Base-by-base conservation (phyloP, 257 asterid species). In the Solanum medicagineum region DNA sequence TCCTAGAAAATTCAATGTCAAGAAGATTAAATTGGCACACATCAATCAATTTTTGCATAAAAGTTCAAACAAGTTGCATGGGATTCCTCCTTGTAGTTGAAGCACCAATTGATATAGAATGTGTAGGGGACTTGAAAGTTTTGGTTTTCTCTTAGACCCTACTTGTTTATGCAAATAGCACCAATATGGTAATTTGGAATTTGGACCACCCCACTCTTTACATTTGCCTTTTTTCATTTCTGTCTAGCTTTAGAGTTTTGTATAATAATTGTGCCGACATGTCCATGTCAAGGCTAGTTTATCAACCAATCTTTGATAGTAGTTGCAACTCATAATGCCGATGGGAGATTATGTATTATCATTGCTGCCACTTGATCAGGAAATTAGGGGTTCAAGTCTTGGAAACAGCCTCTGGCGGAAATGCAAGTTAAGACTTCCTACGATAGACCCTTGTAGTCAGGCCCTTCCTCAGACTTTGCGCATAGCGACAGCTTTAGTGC, bases 41-140 rank as follows among this genome's bases (percentile, higher is more conserved):
- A 53, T 51, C 83, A 77, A 77, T 77, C 83, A 51, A 26, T 26
- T 51, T 26, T 16, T 77, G 26, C 47, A 2, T 26, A 51, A 15
- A 77, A 53, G 83, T 77, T 54, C 26, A 36, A 56, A 29, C 66
- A 86, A 63, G 85, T 53, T 77, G 85, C 87, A 77, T 87, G 84
- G 75, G 87, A 75, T 83, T 79, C 89, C 66, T 19, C 51, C 83
- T 77, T 14, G 47, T 77, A 77, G 79, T 36, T 14, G 5, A 51
- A 26, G 83, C 14, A 51, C 83, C 63, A 51, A 77, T 74, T 65
- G n/a, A 36, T 26, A 36, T 36, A 36, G 4, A 47, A 73, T 44
- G 36, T 63, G 86, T 73, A 22, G 80, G 45, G 60, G 69, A 44
- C 26, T 60, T 84, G 68, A 60, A 77, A 77, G 79, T 66, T 44